These are phyloP conservation scores for Colletotrichum sp. DNA, from an alignment of 2,329 filamentous ascomycete species.

Conservation along the genomic window DNA sequence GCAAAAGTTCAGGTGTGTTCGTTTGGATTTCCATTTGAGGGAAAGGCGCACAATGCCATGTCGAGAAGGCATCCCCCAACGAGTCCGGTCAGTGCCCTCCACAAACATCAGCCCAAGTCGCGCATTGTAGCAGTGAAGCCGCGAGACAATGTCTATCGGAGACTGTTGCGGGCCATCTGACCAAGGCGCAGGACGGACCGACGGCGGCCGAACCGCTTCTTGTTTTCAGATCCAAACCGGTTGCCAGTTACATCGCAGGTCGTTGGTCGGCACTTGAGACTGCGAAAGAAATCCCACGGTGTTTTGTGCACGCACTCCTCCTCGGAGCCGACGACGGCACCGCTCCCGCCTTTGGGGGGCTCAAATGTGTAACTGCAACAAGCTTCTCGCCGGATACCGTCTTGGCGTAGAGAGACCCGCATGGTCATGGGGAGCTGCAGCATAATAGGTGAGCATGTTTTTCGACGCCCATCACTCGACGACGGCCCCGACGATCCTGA, in stretches of 20 bases:
- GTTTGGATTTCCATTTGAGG: constrained; percentile 2
- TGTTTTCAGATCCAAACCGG: neutral
- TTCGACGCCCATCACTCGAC: neutral
- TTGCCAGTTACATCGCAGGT: neutral
- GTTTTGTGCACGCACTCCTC: neutral
- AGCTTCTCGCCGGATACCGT: constrained; percentile 9
- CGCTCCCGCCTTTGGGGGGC: neutral
- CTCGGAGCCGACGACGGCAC: neutral
- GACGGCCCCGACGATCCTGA: neutral
- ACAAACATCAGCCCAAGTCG: neutral
- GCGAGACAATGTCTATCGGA: neutral
- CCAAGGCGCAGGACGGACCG: neutral
- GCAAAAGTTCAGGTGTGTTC: neutral
- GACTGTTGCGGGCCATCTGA: neutral
- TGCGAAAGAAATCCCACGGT: neutral
- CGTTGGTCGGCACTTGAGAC: neutral
- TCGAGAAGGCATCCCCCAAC: neutral
- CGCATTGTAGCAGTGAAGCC: neutral
- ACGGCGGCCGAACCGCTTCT: neutral
- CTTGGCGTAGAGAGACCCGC: neutral
- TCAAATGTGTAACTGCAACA: neutral
- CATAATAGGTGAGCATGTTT: neutral
- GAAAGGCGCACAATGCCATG: neutral
- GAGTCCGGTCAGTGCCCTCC: neutral
- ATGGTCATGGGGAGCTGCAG: neutral